These are phyloP conservation scores for Cutaneotrichosporon arboriforme DNA, from an alignment of 1,284 basidiomycete species.

Conservation along the genomic window DNA sequence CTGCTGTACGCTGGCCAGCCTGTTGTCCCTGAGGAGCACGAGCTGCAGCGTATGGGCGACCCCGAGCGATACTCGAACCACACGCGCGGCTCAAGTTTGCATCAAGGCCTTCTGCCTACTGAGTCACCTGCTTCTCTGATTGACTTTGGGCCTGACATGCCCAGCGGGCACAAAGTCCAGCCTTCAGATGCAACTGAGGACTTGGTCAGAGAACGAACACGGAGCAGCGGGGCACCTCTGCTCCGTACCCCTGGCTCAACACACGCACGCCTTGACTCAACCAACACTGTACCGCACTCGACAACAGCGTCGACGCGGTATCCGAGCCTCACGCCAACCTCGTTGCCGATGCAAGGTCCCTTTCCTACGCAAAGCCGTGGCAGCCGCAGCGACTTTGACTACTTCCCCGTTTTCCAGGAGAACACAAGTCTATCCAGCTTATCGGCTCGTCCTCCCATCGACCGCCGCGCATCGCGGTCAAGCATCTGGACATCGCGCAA, in stretches of 20 bases:
- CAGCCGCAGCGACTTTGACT: constrained; percentile 8
- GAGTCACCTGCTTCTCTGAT: neutral
- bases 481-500: too few species aligned
- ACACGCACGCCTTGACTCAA: neutral
- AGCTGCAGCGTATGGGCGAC: neutral
- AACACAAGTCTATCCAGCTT: neutral
- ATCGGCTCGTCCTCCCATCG: too few species aligned
- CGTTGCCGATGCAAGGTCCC: constrained; percentile 25
- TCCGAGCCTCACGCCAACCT: neutral
- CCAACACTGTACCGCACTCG: neutral
- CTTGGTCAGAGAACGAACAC: neutral
- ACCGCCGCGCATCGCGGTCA: too few species aligned
- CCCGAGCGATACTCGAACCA: constrained; percentile 7
- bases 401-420: constrained; percentile 6
- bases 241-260: neutral
- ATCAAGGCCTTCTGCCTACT: constrained; percentile 3
- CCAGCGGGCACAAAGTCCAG: neutral
- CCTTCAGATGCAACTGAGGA: neutral
- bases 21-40: constrained; percentile 26
- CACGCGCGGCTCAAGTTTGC: constrained; percentile 13
- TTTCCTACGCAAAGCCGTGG: constrained; percentile 16
- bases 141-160: neutral
- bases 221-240: neutral
- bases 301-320: neutral
- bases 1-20: constrained; percentile 30